Evolutionary conservation across 306 rosid species (phyloP), one percentile per base, ranked within the genome.

Genomic region (Arachis stenosperma): DNA sequence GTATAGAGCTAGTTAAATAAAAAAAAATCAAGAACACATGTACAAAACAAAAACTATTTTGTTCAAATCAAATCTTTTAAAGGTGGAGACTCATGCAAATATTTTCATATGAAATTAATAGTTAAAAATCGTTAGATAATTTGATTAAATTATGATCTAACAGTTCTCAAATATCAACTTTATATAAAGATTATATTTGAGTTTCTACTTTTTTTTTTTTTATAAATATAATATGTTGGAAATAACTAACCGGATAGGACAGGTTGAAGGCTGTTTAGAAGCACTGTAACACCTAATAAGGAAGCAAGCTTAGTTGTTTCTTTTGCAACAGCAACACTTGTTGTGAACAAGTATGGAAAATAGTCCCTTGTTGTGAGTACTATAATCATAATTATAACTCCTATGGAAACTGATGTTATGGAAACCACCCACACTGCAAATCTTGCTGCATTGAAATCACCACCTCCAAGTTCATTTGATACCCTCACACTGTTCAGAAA

Each of bases 391-490:
- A 67, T 56, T 67, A 83, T 13, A 56, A 87, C 79, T 50, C 97
- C 97, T 5, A 89, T 84, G 65, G 83, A 58, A 36, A 92, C 55
- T 29, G 97, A 87, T 39, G 97, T 92, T 12, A 78, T 54, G 5
- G 91, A 89, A 69, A 89, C 97, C 70, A 83, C 97, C 11, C 68
- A 4, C 76, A 92, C 97, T 7, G 96, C 14, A 14, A 89, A 83
- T 53, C 78, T 92, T 2, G 97, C 97, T 2, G 86, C 55, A 9
- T 2, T 14, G 41, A 79, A 78, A 73, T 92, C 57, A 27, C 96
- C 96, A 15, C 86, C 86, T 13, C 97, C 96, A 43, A 92, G 97
- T 79, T 92, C 97, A 69, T 89, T 89, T 56, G 97, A 89, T 13
- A 92, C 92, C 79, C 97, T 88, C 80, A 92, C 96, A 74, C 97